Percentiles rank a stretch among this genome's conserved stretches.
phyloP scores from a whole-genome alignment of 2,329 filamentous ascomycete species.

The Hypoxylon sp. region DNA sequence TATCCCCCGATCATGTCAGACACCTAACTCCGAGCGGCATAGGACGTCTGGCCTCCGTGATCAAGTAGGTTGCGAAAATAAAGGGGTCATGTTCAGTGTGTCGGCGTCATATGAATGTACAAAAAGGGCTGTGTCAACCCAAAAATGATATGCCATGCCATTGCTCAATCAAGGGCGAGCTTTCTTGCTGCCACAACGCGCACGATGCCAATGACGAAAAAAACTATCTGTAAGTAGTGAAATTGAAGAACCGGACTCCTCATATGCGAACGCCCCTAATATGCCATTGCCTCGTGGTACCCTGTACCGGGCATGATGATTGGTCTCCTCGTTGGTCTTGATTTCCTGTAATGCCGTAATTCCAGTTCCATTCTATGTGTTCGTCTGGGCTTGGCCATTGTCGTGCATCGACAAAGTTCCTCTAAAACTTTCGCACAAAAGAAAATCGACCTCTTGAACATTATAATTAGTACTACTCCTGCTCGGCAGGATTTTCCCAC shows the following conservation, averaged over 20 bases:
- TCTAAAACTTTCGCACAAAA: conserved; percentile 43
- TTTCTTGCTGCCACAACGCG: conserved; percentile 19
- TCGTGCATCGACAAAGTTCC: conserved; percentile 29
- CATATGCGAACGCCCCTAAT: conserved; percentile 48
- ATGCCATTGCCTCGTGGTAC: conserved; percentile 42
- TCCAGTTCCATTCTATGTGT: conserved; percentile 44
- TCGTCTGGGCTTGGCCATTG: conserved; percentile 30
- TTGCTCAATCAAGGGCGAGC: too few relatives aligned
- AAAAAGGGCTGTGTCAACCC: conserved; percentile 37
- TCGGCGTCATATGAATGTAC: conserved; percentile 40
- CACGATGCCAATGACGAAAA: conserved; percentile 24
- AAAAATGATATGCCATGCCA: conserved; percentile 24
- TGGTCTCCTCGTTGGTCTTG: conserved; percentile 33
- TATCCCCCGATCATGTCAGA: conserved; percentile 30
- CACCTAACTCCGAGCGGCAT: conserved; percentile 32
- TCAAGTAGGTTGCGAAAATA: conserved; percentile 15
- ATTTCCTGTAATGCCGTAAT: conserved; percentile 35
- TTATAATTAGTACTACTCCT: conserved; percentile 46
- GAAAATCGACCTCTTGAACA: conserved; percentile 29
- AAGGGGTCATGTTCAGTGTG: conserved; percentile 17
- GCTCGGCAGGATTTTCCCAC: conserved; percentile 68
- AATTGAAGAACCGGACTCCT: conserved; percentile 44
- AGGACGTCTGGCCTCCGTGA: conserved; percentile 7
- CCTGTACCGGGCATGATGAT: conserved; percentile 45
- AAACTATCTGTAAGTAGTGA: conserved; percentile 25